Percentiles rank a stretch among this genome's conserved stretches.
These are phyloP conservation scores for Aureococcus anophagefferens DNA, from an alignment of 108 stramenopile species.

Conservation along the genomic window DNA sequence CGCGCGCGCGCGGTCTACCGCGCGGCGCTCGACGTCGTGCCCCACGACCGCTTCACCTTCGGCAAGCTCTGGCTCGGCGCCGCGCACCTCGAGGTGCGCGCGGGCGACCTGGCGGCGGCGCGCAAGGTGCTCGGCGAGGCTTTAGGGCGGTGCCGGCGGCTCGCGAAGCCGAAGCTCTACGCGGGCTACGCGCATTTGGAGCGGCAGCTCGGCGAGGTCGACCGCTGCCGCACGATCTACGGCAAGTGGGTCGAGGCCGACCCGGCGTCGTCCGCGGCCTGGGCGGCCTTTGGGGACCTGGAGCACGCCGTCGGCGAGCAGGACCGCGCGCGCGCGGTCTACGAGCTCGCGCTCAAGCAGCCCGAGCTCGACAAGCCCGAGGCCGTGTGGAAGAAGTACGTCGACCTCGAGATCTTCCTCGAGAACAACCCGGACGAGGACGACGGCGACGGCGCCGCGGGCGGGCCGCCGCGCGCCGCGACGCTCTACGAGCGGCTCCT, in stretches of 20 bases:
- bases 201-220: slow-evolving; percentile 89
- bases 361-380: slow-evolving; percentile 93
- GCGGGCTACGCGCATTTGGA: slow-evolving; percentile 86
- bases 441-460: not conserved
- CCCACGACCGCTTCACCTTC: slow-evolving; percentile 86
- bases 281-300: slow-evolving; percentile 80
- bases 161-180: slow-evolving; percentile 78
- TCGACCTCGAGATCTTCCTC: slow-evolving; percentile 87
- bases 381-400: slow-evolving; percentile 89
- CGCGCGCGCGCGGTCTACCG: slow-evolving; percentile 77
- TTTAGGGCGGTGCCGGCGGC: slow-evolving; percentile 62
- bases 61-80: slow-evolving; percentile 92
- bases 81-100: slow-evolving; percentile 84
- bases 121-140: slow-evolving; percentile 85
- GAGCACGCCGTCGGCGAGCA: slow-evolving; percentile 86
- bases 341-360: slow-evolving; percentile 82
- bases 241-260: slow-evolving; percentile 80
- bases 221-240: slow-evolving; percentile 88
- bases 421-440: slow-evolving; percentile 48
- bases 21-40: slow-evolving; percentile 72
- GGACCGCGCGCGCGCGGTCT: slow-evolving; percentile 86
- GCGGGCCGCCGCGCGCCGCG: slow-evolving; percentile 39
- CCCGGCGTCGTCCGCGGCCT: slow-evolving; percentile 79
- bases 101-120: slow-evolving; percentile 72
- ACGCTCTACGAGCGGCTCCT: slow-evolving; percentile 79